Base-by-base conservation (phyloP, 176 grass and related monocot species). In the Hordeum marinum region DNA sequence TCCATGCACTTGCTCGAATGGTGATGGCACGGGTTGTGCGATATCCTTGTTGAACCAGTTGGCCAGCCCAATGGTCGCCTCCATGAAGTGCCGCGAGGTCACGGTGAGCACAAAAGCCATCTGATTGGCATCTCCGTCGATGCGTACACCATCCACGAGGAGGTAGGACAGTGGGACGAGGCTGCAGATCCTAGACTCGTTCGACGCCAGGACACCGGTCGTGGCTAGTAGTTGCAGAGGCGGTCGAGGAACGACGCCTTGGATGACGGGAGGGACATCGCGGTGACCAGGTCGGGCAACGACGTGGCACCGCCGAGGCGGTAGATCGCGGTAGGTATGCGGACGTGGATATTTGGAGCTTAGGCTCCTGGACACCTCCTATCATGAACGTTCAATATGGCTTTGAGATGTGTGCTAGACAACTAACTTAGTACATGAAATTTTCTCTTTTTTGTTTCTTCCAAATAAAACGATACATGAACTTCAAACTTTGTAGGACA, bases 161-260 rank as follows among this genome's bases (percentile, higher is more conserved):
- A 68, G 54, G 31, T 21, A n/a, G 2, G 89, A 91, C 11, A 62
- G 0, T 3, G 76, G 75, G 5, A 81, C 72, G 45, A 88, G 80
- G 60, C 43, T 24, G 82, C 88, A 91, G 5, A 18, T 52, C 48
- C 48, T 6, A 32, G 9, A 13, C 8, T 46, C 54, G 20, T 8
- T 18, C 6, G 9, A 31, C 2, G 66, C 7, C 25, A 85, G 60
- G 61, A 68, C 18, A 14, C 81, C 81, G 35, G 43, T 17, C 6
- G 35, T 15, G 64, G 64, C 70, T 26, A 90, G 68, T 7, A 73
- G 4, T 63, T 66, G 84, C 80, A 90, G 6, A 90, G 57, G 57
- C 80, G 80, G 21, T 5, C 11, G 40, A 87, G 76, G 73, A 17
- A 43, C 18, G 72, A 23, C 36, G 40, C 52, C 32, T 54, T 77